phyloP scores from a whole-genome alignment of 768 basidiomycete genomes.

The Psilocybe subaeruginosa region DNA sequence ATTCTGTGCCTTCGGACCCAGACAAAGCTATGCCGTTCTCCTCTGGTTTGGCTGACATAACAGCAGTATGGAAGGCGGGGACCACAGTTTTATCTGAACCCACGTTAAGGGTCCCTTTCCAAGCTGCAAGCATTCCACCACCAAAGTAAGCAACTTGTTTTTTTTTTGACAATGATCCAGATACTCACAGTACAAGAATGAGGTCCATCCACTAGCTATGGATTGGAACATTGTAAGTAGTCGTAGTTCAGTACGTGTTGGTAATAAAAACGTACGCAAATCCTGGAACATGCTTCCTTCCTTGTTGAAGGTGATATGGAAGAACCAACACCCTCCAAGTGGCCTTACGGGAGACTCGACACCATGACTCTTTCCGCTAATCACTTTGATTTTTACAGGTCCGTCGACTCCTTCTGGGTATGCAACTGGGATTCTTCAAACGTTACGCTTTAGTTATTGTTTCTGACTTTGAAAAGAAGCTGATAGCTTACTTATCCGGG shows the following conservation, averaged over 20 bases:
- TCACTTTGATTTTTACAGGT: slow-evolving; percentile 74
- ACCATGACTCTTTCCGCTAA: slow-evolving; percentile 88
- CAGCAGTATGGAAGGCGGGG: slow-evolving; percentile 78
- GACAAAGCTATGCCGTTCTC: slow-evolving; percentile 74
- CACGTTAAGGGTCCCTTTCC: slow-evolving; percentile 68
- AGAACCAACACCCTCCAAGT: slow-evolving; percentile 93
- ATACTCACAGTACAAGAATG: slow-evolving; percentile 79
- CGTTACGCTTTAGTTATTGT: neutral
- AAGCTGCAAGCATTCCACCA: slow-evolving; percentile 39
- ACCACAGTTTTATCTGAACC: slow-evolving; percentile 47
- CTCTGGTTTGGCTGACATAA: slow-evolving; percentile 62
- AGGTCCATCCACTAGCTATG: slow-evolving; percentile 83
- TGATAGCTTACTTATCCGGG: slow-evolving; percentile 49
- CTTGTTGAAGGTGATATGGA: slow-evolving; percentile 73
- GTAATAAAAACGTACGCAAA: slow-evolving; percentile 57
- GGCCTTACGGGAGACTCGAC: slow-evolving; percentile 87
- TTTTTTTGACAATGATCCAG: neutral
- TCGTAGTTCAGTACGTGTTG: neutral
- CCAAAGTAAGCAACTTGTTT: neutral
- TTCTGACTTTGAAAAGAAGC: neutral
- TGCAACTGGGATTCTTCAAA: slow-evolving; percentile 65
- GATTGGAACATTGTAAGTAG: neutral
- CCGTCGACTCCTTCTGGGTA: slow-evolving; percentile 74
- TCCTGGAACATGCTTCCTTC: slow-evolving; percentile 78
- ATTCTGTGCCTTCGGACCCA: slow-evolving; percentile 64